These are phyloP conservation scores for Colletotrichum sp. DNA, from an alignment of 2,329 filamentous ascomycete species.

Conservation along the genomic window DNA sequence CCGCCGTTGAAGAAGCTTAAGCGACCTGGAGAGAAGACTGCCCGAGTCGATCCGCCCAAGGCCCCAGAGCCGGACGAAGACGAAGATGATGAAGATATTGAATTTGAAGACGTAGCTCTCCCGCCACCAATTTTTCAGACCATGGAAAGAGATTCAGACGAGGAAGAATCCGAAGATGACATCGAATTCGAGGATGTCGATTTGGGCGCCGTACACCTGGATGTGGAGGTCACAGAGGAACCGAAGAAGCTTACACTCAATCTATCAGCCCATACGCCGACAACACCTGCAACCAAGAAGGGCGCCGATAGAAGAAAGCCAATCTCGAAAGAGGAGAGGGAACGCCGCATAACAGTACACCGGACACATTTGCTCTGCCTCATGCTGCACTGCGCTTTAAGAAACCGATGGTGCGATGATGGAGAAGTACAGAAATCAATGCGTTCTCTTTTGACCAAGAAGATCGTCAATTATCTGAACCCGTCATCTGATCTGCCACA, in stretches of 20 bases:
- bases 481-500: slow-evolving; percentile 72
- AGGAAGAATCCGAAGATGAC: slow-evolving; percentile 43
- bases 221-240: slow-evolving; percentile 26
- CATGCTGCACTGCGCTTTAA: slow-evolving; percentile 74
- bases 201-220: slow-evolving; percentile 36
- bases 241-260: slow-evolving; percentile 55
- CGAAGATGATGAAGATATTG: slow-evolving; percentile 45
- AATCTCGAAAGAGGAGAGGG: slow-evolving; percentile 58
- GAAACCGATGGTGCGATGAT: slow-evolving; percentile 93
- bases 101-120: slow-evolving; percentile 57
- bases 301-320: slow-evolving; percentile 52
- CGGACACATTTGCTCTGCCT: slow-evolving; percentile 87
- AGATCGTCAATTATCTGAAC: slow-evolving; percentile 70
- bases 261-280: slow-evolving; percentile 50
- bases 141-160: slow-evolving; percentile 53
- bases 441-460: slow-evolving; percentile 68
- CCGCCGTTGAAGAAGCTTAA: slow-evolving; percentile 48
- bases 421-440: slow-evolving; percentile 69
- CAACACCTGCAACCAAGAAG: slow-evolving; percentile 33
- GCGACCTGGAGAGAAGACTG: slow-evolving; percentile 28
- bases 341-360: slow-evolving; percentile 75
- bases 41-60: background rate
- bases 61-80: slow-evolving; percentile 28
- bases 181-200: slow-evolving; percentile 56
- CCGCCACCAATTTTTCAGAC: slow-evolving; percentile 57